Evolutionary conservation across 2,329 filamentous ascomycete genomes (phyloP).

Genomic region (Bipolaris oryzae): DNA sequence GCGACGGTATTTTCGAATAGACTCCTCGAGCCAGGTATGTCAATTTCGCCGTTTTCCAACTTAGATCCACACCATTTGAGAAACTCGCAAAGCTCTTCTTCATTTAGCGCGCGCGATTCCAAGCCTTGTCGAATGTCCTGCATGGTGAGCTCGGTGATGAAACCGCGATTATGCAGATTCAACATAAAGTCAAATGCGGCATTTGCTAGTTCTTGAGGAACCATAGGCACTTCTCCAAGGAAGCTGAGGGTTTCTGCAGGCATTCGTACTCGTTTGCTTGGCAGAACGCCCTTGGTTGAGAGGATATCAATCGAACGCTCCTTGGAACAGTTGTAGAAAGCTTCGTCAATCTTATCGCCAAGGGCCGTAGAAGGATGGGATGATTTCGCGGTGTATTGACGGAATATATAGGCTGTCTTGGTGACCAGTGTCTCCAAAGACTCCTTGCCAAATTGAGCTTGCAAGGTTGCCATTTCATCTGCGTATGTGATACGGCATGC

Average conservation of each 20-base stretch:
- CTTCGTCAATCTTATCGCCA: constrained; percentile 86
- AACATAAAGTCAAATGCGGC: constrained; percentile 73
- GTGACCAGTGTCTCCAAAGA: constrained; percentile 70
- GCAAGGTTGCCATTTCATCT: constrained; percentile 72
- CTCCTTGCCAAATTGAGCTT: constrained; percentile 64
- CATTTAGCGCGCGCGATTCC: constrained; percentile 78
- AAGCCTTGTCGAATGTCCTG: constrained; percentile 84
- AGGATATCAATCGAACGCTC: constrained; percentile 80
- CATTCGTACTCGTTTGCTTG: constrained; percentile 82
- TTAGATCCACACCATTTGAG: constrained; percentile 82
- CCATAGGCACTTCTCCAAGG: constrained; percentile 83
- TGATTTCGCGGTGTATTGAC: constrained; percentile 86
- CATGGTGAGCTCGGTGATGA: constrained; percentile 86
- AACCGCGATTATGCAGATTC: constrained; percentile 80
- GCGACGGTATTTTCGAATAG: constrained; percentile 83
- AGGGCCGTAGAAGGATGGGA: constrained; percentile 88
- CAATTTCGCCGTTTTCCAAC: constrained; percentile 73
- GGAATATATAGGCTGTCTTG: constrained; percentile 80
- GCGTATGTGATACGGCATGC: constrained; percentile 86
- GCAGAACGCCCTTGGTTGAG: constrained; percentile 83
- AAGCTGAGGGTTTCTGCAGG: constrained; percentile 75
- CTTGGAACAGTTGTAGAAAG: constrained; percentile 92
- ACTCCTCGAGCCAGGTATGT: constrained; percentile 67
- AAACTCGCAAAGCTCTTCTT: constrained; percentile 79
- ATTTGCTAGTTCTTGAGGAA: constrained; percentile 76